A percentile compares a stretch with the other conserved stretches of the same genome.
Evolutionary conservation across 2,329 filamentous ascomycete genomes (phyloP).

Genomic region (Epicoccum nigrum): DNA sequence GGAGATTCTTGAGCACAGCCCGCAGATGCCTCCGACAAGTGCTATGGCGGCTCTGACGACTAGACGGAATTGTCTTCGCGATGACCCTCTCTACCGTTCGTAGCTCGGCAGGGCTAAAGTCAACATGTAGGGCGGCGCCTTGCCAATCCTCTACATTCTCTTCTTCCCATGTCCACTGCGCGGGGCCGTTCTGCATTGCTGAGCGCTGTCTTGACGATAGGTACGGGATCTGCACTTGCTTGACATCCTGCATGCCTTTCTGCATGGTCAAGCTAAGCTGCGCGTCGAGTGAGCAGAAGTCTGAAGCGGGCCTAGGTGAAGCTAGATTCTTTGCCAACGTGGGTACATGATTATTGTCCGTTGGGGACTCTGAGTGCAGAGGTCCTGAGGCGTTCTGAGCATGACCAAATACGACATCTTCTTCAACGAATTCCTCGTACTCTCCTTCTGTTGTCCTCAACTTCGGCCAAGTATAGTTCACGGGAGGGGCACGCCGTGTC

Average conservation of each 20-base stretch:
- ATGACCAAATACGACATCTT: not conserved
- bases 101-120: constrained; percentile 40
- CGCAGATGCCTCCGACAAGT: constrained; percentile 33
- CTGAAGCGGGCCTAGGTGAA: constrained; percentile 24
- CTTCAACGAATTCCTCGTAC: constrained; percentile 10
- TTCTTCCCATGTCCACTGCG: constrained; percentile 35
- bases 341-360: constrained; percentile 15
- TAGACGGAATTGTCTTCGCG: constrained; percentile 5
- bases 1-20: constrained; percentile 20
- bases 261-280: constrained; percentile 21
- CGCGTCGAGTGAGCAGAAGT: constrained; percentile 31
- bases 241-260: not conserved
- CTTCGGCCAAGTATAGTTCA: constrained; percentile 39
- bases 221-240: constrained; percentile 31
- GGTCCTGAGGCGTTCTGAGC: not conserved
- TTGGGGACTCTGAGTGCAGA: constrained; percentile 19
- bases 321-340: constrained; percentile 21
- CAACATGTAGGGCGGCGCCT: constrained; percentile 40
- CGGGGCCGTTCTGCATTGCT: constrained; percentile 16
- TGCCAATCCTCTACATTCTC: constrained; percentile 34
- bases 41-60: constrained; percentile 12
- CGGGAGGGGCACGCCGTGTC: constrained; percentile 29
- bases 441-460: constrained; percentile 10
- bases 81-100: constrained; percentile 26
- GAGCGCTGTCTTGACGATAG: constrained; percentile 31